Percentiles rank a stretch among this genome's conserved stretches.
These are phyloP conservation scores for Cardiospermum halicacabum DNA, from an alignment of 345 rosid species.

Conservation along the genomic window DNA sequence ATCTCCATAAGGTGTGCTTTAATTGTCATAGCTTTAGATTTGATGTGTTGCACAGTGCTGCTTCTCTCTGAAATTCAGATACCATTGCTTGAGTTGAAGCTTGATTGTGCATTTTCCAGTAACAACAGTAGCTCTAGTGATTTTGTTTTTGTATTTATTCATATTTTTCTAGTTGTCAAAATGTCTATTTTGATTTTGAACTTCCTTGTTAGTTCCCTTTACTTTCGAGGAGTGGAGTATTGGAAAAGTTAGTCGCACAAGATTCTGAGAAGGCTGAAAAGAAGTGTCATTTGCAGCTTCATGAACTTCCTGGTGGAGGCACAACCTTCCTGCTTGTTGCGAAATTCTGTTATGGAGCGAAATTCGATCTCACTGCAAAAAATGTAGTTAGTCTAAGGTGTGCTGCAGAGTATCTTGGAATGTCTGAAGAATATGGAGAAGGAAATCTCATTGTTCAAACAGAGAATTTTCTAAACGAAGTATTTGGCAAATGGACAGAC, in stretches of 20 bases:
- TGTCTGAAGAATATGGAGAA: constrained; percentile 69
- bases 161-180: neutral
- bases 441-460: constrained; percentile 67
- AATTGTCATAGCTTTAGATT: neutral
- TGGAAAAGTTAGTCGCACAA: constrained; percentile 50
- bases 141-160: neutral
- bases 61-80: neutral
- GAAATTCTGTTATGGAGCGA: constrained; percentile 81
- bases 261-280: constrained; percentile 31
- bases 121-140: neutral
- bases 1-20: constrained; percentile 70
- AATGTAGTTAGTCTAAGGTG: constrained; percentile 71
- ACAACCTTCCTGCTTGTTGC: constrained; percentile 66
- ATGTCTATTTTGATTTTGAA: constrained; percentile 3
- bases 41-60: neutral
- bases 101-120: too few relatives aligned
- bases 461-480: constrained; percentile 58
- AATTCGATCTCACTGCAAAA: constrained; percentile 53
- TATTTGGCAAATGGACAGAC: constrained; percentile 62
- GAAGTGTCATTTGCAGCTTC: constrained; percentile 47
- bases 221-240: constrained; percentile 74
- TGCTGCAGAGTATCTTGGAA: constrained; percentile 80
- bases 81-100: too few relatives aligned
- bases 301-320: constrained; percentile 79
- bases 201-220: constrained; percentile 61